These are phyloP conservation scores for Echinochloa phyllopogon DNA, from an alignment of 176 grass and related monocot species.

Conservation along the genomic window DNA sequence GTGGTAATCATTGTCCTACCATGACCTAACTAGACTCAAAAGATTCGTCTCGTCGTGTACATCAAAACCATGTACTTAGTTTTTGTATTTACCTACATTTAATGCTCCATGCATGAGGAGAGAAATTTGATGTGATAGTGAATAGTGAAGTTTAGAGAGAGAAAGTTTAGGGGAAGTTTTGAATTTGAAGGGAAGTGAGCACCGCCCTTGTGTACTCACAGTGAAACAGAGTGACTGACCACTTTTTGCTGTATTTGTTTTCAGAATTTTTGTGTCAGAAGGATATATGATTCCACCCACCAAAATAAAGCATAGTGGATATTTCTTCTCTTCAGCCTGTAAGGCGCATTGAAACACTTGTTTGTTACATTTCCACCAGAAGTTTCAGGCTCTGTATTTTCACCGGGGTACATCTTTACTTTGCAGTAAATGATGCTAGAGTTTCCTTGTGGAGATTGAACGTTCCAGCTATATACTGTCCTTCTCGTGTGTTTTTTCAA, in stretches of 20 bases:
- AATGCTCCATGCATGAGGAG: too few species aligned
- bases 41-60: too few species aligned
- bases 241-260: constrained; percentile 37
- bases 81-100: too few species aligned
- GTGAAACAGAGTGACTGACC: background rate
- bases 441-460: background rate
- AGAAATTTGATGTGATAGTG: too few species aligned
- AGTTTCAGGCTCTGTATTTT: constrained; percentile 11
- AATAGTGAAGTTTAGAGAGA: too few species aligned
- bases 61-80: too few species aligned
- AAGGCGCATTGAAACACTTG: constrained; percentile 32
- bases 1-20: too few species aligned
- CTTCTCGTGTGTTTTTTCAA: background rate
- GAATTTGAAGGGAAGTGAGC: too few species aligned
- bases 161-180: too few species aligned
- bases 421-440: background rate
- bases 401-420: background rate
- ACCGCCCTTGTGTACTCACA: constrained; percentile 4
- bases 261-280: constrained; percentile 61
- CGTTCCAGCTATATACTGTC: background rate
- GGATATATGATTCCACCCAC: constrained; percentile 24
- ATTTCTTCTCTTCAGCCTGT: constrained; percentile 53
- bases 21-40: too few species aligned
- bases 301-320: constrained; percentile 34
- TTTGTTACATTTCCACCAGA: background rate